Percentiles rank a stretch among this genome's conserved stretches.
These are phyloP conservation scores for Thelephora terrestris DNA, from an alignment of 1,284 basidiomycete species.

Conservation along the genomic window DNA sequence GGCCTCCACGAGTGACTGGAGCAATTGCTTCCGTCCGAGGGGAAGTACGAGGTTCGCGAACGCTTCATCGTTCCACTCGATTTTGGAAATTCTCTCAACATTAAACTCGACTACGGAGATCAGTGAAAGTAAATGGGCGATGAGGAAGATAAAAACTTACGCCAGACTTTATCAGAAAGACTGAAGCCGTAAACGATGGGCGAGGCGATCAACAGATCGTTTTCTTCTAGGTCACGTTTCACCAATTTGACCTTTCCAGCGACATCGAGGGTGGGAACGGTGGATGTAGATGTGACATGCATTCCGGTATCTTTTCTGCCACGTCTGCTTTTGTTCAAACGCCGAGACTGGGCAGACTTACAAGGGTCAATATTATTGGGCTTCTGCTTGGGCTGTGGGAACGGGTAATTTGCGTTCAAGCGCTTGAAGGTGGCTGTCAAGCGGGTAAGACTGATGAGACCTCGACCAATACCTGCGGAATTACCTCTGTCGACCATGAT, in stretches of 20 bases:
- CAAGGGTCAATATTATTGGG: no score
- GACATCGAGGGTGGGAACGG: slow-evolving; percentile 2
- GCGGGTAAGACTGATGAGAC: slow-evolving; percentile 2
- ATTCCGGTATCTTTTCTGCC: no score
- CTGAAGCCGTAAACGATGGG: slow-evolving; percentile 51
- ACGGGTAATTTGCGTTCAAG: slow-evolving; percentile 36
- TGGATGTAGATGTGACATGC: slow-evolving; percentile 1
- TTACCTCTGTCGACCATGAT: slow-evolving; percentile 48
- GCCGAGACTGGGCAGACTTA: no score
- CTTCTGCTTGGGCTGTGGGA: slow-evolving; percentile 21
- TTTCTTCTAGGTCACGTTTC: slow-evolving; percentile 30
- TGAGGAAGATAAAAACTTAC: slow-evolving; percentile 24
- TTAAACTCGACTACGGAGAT: slow-evolving; percentile 39
- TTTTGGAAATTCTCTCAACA: slow-evolving; percentile 36
- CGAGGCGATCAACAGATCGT: slow-evolving; percentile 45
- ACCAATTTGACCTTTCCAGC: slow-evolving; percentile 6
- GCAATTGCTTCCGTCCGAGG: slow-evolving; percentile 36
- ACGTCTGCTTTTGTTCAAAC: no score
- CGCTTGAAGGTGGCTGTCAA: slow-evolving; percentile 33
- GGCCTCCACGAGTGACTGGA: slow-evolving; percentile 47
- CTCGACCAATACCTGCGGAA: not conserved
- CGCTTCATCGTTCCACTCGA: slow-evolving; percentile 47
- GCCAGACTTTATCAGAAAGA: slow-evolving; percentile 47
- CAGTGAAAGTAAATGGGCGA: not conserved
- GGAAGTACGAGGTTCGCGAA: slow-evolving; percentile 50